A percentile compares a stretch with the other conserved stretches of the same genome.
Evolutionary conservation across 2,329 filamentous ascomycete species (phyloP).

Genomic region (Stemphylium beticola): DNA sequence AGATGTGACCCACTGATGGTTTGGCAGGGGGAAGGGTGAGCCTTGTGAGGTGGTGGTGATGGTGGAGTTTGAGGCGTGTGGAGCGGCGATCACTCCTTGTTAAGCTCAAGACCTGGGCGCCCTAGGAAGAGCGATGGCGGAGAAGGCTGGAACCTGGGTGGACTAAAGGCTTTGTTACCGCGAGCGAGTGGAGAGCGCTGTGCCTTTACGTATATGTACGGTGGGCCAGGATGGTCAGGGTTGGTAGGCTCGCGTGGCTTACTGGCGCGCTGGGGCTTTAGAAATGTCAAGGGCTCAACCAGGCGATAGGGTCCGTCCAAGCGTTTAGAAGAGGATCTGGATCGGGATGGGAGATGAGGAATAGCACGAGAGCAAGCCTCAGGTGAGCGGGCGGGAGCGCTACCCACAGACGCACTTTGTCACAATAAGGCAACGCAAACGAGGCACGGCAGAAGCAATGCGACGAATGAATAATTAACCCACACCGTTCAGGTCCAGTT

Average conservation of each 20-base stretch:
- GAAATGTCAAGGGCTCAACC: slow-evolving; percentile 44
- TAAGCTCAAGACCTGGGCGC: slow-evolving; percentile 56
- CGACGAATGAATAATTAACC: slow-evolving; percentile 45
- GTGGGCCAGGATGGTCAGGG: slow-evolving; percentile 49
- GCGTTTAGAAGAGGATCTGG: slow-evolving; percentile 48
- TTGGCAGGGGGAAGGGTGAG: slow-evolving; percentile 24
- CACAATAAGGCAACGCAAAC: slow-evolving; percentile 48
- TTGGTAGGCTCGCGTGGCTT: slow-evolving; percentile 51
- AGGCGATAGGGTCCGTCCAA: slow-evolving; percentile 52
- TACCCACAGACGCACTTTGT: slow-evolving; percentile 45
- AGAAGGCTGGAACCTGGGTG: slow-evolving; percentile 55
- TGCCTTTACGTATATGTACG: slow-evolving; percentile 53
- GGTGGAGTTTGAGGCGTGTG: slow-evolving; percentile 47
- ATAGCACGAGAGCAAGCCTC: slow-evolving; percentile 44
- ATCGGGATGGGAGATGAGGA: slow-evolving; percentile 48
- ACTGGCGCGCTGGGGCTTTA: slow-evolving; percentile 47
- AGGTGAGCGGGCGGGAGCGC: slow-evolving; percentile 46
- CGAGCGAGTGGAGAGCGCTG: slow-evolving; percentile 49
- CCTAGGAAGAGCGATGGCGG: slow-evolving; percentile 53
- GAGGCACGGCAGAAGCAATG: slow-evolving; percentile 49
- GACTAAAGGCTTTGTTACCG: slow-evolving; percentile 46
- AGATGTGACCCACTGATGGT: slow-evolving; percentile 28
- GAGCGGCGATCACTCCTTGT: slow-evolving; percentile 57
- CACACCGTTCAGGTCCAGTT: slow-evolving; percentile 46
- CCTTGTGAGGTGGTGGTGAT: slow-evolving; percentile 34